Evolutionary conservation across 257 asterid species (phyloP), one percentile per base, ranked within the genome.

Genomic region (Solanum ossicruentum): DNA sequence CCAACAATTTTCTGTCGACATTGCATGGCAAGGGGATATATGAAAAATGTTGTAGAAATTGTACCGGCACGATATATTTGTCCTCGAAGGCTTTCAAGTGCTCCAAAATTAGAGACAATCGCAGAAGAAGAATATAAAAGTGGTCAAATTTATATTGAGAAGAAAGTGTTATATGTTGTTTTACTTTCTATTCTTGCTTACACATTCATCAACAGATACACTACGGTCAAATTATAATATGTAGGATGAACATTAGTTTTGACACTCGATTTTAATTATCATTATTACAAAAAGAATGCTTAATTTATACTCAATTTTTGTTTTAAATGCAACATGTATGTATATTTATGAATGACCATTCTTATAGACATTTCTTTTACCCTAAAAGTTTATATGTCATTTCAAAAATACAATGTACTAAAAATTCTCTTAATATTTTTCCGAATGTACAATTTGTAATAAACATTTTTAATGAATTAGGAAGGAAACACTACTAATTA

Each of bases 51-150:
- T 3, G 9, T 54, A 23, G 86, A 86, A 60, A 63, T 78, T 61
- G 89, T 84, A 36, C 87, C 87, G 5, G 69, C 87, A 20, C 77
- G 82, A 21, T 23, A 71, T 26, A 84, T 86, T 26, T 63, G 82
- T 28, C 82, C 82, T 69, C 82, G 51, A 60, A 86, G 43, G n/a
- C 21, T 81, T 56, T 84, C 88, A 47, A 84, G 28, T 65, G 86
- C 85, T 39, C 88, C 88, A 23, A 51, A 58, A 51, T n/a, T 86
- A 45, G 88, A 86, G 66, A 86, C 88, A 75, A 86, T 86, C 12
- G 58, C 54, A 12, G 86, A 84, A 86, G 86, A 84, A 69, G 71
- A 79, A 45, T 52, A 71, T 5, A 41, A n/a, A 61, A 26, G 16
- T 49, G 58, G 52, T 73, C 20, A 20, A 78, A 61, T 15, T 23